Evolutionary conservation across 1,284 basidiomycete species (phyloP).

Genomic region (Fomitopsis schrenkii): DNA sequence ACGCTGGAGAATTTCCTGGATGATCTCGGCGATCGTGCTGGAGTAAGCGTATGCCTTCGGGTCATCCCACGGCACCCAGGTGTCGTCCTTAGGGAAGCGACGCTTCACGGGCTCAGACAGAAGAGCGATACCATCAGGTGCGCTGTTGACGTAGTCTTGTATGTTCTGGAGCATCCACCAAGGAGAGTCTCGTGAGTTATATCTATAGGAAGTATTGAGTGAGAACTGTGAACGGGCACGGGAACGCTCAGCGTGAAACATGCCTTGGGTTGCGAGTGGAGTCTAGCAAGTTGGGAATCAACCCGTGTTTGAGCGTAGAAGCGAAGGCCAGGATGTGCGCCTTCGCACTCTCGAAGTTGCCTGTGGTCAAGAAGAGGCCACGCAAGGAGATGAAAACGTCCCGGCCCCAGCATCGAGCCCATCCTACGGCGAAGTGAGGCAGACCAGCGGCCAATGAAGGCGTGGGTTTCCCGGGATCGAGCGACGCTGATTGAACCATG

Average conservation of each 20-base stretch:
- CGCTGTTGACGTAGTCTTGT: constrained; percentile 87
- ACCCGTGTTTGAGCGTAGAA: constrained; percentile 81
- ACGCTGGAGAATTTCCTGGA: constrained; percentile 94
- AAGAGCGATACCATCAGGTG: constrained; percentile 81
- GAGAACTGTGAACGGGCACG: not conserved
- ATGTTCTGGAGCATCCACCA: constrained; percentile 99
- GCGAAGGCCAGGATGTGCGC: constrained; percentile 89
- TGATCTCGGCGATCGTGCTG: constrained; percentile 85
- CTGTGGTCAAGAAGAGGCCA: constrained; percentile 89
- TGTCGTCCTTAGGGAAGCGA: constrained; percentile 91
- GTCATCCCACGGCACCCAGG: constrained; percentile 93
- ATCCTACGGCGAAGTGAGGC: constrained; percentile 86
- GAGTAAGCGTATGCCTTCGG: constrained; percentile 77
- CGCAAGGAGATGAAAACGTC: constrained; percentile 94
- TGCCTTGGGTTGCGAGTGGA: constrained; percentile 80
- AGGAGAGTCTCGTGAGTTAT: constrained; percentile 89
- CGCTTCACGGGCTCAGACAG: constrained; percentile 82
- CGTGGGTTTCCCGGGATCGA: constrained; percentile 65
- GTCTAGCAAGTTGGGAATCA: constrained; percentile 92
- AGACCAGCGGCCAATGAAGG: constrained; percentile 91
- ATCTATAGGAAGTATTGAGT: constrained; percentile 37
- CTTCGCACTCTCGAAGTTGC: constrained; percentile 82
- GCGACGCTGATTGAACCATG: constrained; percentile 81
- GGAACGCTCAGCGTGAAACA: constrained; percentile 18
- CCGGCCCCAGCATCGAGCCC: constrained; percentile 96